A percentile compares a stretch with the other conserved stretches of the same genome.
phyloP scores from a whole-genome alignment of 805 yeast species.

The Kazachstania viticola region DNA sequence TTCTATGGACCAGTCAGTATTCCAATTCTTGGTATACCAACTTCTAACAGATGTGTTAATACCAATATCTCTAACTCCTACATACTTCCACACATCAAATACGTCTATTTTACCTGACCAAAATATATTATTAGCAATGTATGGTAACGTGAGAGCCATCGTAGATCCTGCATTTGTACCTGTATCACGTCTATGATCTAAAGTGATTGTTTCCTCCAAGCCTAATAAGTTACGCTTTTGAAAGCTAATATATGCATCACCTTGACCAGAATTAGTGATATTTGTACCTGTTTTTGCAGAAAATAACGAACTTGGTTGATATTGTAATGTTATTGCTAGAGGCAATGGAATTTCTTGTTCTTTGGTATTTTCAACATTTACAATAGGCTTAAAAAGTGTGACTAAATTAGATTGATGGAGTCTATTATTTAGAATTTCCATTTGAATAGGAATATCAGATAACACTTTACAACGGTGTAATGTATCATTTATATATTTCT shows the following conservation, averaged over 20 bases:
- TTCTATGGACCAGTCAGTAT: slow-evolving; percentile 4
- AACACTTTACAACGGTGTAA: slow-evolving; percentile 17
- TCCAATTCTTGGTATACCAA: slow-evolving; percentile 5
- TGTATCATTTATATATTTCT: slow-evolving; percentile 20
- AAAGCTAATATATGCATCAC: slow-evolving; percentile 75
- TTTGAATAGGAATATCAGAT: slow-evolving; percentile 15
- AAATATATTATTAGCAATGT: slow-evolving; percentile 34
- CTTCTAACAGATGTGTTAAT: slow-evolving; percentile 2
- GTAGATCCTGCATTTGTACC: slow-evolving; percentile 35
- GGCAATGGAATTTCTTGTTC: slow-evolving; percentile 1
- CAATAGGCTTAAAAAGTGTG: slow-evolving; percentile 3
- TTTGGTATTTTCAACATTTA: slow-evolving; percentile 1
- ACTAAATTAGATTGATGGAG: slow-evolving; percentile 11
- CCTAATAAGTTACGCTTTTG: slow-evolving; percentile 51
- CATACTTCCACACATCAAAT: slow-evolving; percentile 17
- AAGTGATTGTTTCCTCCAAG: slow-evolving; percentile 50
- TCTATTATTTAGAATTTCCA: slow-evolving; percentile 20
- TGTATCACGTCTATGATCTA: slow-evolving; percentile 51
- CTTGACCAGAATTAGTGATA: slow-evolving; percentile 85
- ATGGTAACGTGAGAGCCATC: slow-evolving; percentile 22
- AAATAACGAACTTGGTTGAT: slow-evolving; percentile 31
- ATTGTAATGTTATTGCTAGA: slow-evolving; percentile 3
- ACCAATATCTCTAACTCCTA: slow-evolving; percentile 7
- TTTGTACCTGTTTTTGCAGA: slow-evolving; percentile 89
- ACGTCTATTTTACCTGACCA: slow-evolving; percentile 45